phyloP scores from a whole-genome alignment of 179 eudicot species.

The Spinacia oleracea region DNA sequence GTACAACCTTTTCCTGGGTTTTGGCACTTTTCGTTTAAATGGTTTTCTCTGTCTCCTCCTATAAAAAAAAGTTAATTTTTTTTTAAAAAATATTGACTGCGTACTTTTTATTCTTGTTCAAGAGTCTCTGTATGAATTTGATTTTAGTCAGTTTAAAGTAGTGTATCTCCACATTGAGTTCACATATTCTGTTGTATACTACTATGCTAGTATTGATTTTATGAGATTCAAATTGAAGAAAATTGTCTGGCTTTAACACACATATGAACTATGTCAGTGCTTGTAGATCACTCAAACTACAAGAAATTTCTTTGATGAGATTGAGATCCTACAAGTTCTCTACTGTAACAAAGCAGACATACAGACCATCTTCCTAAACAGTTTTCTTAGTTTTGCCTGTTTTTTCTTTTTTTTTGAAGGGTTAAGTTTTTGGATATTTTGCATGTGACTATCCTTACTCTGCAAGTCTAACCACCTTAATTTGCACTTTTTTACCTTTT shows the following conservation, averaged over 20 bases:
- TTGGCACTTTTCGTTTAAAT: neutral
- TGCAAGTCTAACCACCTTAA: neutral
- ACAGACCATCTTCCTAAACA: neutral
- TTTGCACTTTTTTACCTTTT: neutral
- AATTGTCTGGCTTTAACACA: neutral
- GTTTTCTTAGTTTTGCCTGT: neutral
- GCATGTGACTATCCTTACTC: neutral
- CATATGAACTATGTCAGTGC: neutral
- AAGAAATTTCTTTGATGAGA: neutral
- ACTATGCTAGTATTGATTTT: neutral
- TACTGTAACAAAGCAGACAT: neutral
- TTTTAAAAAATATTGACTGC: neutral
- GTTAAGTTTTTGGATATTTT: neutral
- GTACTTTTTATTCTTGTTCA: neutral
- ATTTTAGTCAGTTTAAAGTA: neutral
- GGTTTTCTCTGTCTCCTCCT: neutral
- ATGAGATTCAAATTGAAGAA: neutral
- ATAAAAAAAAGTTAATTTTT: too few relatives aligned
- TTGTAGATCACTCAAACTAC: too few relatives aligned
- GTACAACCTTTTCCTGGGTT: slow-evolving; percentile 33
- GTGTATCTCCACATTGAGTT: neutral
- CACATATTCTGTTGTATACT: slow-evolving; percentile 1
- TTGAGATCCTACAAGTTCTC: neutral
- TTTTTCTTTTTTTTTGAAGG: neutral
- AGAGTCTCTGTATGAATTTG: neutral